Conservation (phyloP, 1,139 yeast genomes). For the Kluyveromyces marxianus region DNA sequence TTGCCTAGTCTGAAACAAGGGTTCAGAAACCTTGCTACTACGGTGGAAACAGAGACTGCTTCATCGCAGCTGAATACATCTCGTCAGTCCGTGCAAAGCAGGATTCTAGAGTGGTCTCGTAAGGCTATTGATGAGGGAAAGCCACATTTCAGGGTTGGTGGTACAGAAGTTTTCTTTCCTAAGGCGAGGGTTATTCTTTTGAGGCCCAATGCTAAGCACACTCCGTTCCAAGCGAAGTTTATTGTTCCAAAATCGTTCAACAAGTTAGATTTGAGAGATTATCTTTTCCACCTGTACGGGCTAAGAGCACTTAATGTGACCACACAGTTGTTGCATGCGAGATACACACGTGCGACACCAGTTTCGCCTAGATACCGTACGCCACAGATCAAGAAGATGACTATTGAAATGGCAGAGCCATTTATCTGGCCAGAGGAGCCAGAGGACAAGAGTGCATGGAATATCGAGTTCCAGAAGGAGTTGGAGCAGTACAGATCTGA, state of each 20-base stretch:
- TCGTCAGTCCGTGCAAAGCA: conserved; percentile 11
- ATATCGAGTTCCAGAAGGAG: conserved; percentile 34
- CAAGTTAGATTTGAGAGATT: conserved; percentile 85
- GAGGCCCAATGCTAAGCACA: conserved; percentile 87
- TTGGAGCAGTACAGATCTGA: conserved; percentile 37
- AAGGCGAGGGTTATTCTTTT: conserved; percentile 71
- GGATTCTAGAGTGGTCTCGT: conserved; percentile 36
- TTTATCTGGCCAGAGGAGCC: conserved; percentile 85
- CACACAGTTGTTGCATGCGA: conserved; percentile 74
- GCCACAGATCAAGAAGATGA: conserved; percentile 88
- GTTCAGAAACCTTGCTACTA: conserved; percentile 18
- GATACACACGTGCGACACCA: conserved; percentile 51
- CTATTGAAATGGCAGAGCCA: conserved; percentile 88
- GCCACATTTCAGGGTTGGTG: conserved; percentile 80
- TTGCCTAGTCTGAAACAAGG: conserved; percentile 2
- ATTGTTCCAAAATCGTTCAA: conserved; percentile 87
- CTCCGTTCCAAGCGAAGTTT: conserved; percentile 93
- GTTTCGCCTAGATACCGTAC: conserved; percentile 67
- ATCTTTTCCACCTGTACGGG: conserved; percentile 80
- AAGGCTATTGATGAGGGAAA: conserved; percentile 54
- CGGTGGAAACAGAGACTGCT: conserved; percentile 7
- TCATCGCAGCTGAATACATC: background rate
- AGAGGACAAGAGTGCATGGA: conserved; percentile 33
- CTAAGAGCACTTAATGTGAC: conserved; percentile 82
- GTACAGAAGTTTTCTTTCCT: conserved; percentile 67